Conservation (phyloP, 352 stramenopile genomes). For the Globisporangium yorkense region DNA sequence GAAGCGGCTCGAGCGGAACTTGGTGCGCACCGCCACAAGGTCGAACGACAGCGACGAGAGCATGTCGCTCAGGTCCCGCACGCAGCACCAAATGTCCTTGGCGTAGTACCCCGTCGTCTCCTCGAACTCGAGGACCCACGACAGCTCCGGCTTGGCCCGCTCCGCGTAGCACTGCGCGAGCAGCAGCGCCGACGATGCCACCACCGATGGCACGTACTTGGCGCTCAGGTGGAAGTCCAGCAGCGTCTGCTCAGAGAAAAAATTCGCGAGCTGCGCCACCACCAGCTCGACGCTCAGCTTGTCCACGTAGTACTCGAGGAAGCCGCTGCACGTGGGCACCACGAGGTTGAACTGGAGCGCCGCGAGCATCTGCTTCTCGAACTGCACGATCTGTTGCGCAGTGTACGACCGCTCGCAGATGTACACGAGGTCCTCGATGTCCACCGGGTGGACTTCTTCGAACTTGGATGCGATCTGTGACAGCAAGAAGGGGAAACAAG, state of each 20-base stretch:
- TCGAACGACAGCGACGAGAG: constrained; percentile 30
- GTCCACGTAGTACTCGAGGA: constrained; percentile 95
- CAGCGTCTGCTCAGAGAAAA: constrained; percentile 54
- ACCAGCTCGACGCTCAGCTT: constrained; percentile 34
- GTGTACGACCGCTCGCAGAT: constrained; percentile 97
- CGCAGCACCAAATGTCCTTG: constrained; percentile 32
- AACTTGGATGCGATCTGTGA: constrained; percentile 96
- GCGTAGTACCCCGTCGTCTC: constrained; percentile 43
- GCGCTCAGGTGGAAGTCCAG: constrained; percentile 45
- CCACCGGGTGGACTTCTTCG: constrained; percentile 98
- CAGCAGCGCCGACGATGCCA: constrained; percentile 41
- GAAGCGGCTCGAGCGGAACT: constrained; percentile 27
- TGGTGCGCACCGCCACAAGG: constrained; percentile 33
- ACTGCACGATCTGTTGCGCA: constrained; percentile 56
- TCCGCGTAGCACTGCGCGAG: constrained; percentile 46
- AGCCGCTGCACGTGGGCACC: constrained; percentile 92
- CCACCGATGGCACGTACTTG: constrained; percentile 40
- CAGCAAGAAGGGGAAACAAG: background rate
- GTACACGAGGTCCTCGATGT: constrained; percentile 96
- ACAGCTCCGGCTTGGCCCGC: constrained; percentile 28
- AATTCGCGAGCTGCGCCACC: constrained; percentile 39
- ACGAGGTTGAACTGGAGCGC: constrained; percentile 96
- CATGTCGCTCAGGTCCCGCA: constrained; percentile 30
- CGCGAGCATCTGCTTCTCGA: constrained; percentile 95
- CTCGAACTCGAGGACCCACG: constrained; percentile 40